Conservation (phyloP, 441 rosid species). For the Erodium moschatum region DNA sequence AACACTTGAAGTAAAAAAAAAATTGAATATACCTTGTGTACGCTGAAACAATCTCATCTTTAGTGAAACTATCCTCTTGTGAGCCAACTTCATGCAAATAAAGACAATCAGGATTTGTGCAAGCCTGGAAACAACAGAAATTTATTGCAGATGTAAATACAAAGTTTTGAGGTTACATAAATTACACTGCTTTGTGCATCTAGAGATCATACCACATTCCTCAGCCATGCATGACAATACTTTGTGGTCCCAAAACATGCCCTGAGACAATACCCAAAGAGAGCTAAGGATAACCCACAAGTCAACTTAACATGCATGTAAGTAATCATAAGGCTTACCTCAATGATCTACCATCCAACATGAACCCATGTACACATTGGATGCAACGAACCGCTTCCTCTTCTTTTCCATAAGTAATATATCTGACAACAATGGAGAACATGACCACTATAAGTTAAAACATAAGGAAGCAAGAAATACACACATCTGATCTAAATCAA, state of each 20-base stretch:
- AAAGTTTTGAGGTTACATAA: background rate
- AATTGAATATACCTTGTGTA: conserved; percentile 46
- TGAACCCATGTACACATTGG: conserved; percentile 44
- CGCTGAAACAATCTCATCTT: conserved; percentile 76
- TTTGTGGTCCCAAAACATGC: conserved; percentile 70
- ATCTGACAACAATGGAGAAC: conserved; percentile 26
- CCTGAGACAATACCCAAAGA: conserved; percentile 24
- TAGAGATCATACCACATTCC: conserved; percentile 37
- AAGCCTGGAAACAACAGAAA: conserved; percentile 46
- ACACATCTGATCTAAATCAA: conserved; percentile 5
- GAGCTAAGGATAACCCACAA: conserved; percentile 8
- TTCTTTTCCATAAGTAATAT: conserved; percentile 51
- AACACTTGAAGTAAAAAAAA: background rate
- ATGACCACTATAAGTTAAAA: background rate
- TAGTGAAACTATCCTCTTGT: conserved; percentile 81
- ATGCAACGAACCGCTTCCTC: conserved; percentile 61
- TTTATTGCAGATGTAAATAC: conserved; percentile 12
- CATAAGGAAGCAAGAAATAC: background rate
- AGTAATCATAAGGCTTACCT: conserved; percentile 31
- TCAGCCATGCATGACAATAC: conserved; percentile 70
- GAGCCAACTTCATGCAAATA: conserved; percentile 88
- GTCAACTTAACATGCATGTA: background rate
- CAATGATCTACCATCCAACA: conserved; percentile 46
- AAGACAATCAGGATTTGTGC: conserved; percentile 79
- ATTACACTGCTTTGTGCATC: background rate